Evolutionary conservation across 1,284 basidiomycete species (phyloP).

Genomic region (Boletus sp.): DNA sequence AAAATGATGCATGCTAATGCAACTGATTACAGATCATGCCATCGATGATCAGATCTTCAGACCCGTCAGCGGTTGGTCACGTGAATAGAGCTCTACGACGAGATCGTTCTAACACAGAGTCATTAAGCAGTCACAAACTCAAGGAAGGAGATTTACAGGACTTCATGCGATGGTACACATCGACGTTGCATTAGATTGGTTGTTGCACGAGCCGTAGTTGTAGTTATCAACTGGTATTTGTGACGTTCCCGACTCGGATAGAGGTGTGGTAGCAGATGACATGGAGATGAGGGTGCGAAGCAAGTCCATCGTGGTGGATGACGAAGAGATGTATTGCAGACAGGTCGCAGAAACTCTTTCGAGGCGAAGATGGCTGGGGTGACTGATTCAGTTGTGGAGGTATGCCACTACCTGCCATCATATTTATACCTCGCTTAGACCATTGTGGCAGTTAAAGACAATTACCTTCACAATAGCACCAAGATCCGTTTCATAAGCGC

Average conservation of each 20-base stretch:
- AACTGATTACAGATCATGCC: too few relatives aligned
- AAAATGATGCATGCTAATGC: conserved; percentile 10
- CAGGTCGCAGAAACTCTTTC: conserved; percentile 6
- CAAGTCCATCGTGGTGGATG: conserved; percentile 24
- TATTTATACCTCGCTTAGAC: conserved; percentile 27
- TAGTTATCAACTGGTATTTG: conserved; percentile 26
- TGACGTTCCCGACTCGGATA: conserved; percentile 3
- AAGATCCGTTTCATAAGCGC: conserved; percentile 7
- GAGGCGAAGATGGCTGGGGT: conserved; percentile 11
- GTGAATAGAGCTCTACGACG: background rate
- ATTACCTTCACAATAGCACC: conserved; percentile 13
- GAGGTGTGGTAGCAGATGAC: background rate
- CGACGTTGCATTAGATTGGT: too few relatives aligned
- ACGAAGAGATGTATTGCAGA: conserved; percentile 14
- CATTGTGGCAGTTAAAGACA: conserved; percentile 18
- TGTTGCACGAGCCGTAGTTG: background rate
- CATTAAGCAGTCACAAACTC: conserved; percentile 5
- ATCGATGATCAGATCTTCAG: too few relatives aligned
- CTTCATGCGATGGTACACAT: conserved; percentile 24
- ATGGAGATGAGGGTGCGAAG: conserved; percentile 11
- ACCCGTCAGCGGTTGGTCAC: background rate
- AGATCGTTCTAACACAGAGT: conserved; percentile 7
- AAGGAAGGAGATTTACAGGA: conserved; percentile 18
- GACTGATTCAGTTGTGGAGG: conserved; percentile 6
- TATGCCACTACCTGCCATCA: background rate